Evolutionary conservation across 768 basidiomycete species (phyloP).

Genomic region (Pulveroboletus sp.): DNA sequence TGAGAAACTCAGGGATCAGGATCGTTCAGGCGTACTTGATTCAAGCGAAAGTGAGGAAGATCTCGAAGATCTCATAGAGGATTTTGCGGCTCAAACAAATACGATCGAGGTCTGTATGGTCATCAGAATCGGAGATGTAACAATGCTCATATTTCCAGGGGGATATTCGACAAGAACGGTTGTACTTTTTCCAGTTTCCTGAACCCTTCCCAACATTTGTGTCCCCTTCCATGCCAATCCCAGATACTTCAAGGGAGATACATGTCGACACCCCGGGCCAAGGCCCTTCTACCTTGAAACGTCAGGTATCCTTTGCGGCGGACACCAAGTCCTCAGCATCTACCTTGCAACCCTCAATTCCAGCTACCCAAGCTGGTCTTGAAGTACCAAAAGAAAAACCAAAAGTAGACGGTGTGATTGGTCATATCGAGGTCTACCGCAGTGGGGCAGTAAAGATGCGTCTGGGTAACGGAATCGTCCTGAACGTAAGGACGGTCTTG

Average conservation of each 20-base stretch:
- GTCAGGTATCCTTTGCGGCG: constrained; percentile 55
- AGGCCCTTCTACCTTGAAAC: constrained; percentile 33
- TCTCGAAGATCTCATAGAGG: constrained; percentile 69
- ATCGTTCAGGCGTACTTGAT: constrained; percentile 57
- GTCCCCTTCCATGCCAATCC: constrained; percentile 31
- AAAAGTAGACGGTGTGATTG: constrained; percentile 71
- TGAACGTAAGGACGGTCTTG: constrained; percentile 56
- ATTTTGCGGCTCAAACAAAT: constrained; percentile 49
- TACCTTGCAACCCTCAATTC: constrained; percentile 19
- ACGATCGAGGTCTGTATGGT: constrained; percentile 35
- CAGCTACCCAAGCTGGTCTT: constrained; percentile 15
- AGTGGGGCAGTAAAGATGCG: constrained; percentile 87
- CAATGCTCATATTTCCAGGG: constrained; percentile 34
- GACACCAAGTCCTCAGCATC: constrained; percentile 51
- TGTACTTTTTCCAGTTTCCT: constrained; percentile 92
- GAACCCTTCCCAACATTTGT: constrained; percentile 74
- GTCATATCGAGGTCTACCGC: constrained; percentile 78
- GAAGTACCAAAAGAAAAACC: constrained; percentile 25
- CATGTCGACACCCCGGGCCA: constrained; percentile 29
- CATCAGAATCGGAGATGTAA: neutral
- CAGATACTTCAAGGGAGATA: constrained; percentile 28
- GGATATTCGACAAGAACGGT: constrained; percentile 51
- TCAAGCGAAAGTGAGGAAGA: constrained; percentile 75
- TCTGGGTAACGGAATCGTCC: constrained; percentile 69
- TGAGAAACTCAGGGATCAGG: constrained; percentile 29